Percentiles rank a stretch among this genome's conserved stretches.
These are phyloP conservation scores for Lizonia empirigonia DNA, from an alignment of 2,329 filamentous ascomycete species.

Conservation along the genomic window DNA sequence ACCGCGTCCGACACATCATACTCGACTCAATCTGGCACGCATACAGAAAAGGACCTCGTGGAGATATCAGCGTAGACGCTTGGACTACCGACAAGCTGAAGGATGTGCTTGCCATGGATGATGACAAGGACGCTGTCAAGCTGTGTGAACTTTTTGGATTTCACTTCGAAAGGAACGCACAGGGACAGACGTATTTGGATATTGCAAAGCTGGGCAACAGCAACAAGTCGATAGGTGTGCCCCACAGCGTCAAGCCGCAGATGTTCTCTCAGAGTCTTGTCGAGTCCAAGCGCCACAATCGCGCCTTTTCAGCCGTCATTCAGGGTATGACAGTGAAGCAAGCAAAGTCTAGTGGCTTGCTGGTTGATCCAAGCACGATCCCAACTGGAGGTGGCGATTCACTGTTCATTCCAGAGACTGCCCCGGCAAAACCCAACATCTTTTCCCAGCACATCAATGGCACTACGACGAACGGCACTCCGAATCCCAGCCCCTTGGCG, in stretches of 20 bases:
- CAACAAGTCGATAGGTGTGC: constrained; percentile 25
- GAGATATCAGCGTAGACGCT: constrained; percentile 55
- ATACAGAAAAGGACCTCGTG: constrained; percentile 58
- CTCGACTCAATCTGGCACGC: constrained; percentile 62
- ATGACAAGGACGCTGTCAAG: constrained; percentile 57
- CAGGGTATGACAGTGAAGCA: constrained; percentile 60
- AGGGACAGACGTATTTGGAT: constrained; percentile 59
- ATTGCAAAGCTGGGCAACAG: constrained; percentile 54
- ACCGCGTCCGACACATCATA: constrained; percentile 61
- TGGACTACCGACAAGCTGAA: constrained; percentile 62
- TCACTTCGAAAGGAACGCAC: constrained; percentile 53
- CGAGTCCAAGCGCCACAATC: constrained; percentile 62
- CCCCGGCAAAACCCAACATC: constrained; percentile 14
- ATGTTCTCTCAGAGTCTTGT: constrained; percentile 60
- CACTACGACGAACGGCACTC: constrained; percentile 6
- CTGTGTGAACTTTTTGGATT: constrained; percentile 63
- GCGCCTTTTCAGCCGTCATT: constrained; percentile 62
- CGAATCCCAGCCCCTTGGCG: constrained; percentile 25
- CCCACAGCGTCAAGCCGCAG: constrained; percentile 52
- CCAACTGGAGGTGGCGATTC: constrained; percentile 41
- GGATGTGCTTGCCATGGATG: constrained; percentile 61
- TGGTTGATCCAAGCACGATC: constrained; percentile 49
- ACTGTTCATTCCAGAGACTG: constrained; percentile 50
- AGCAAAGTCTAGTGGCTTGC: constrained; percentile 56
- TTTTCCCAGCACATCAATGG: constrained; percentile 19